Conservation (phyloP, 2,329 filamentous ascomycete genomes). For the Corinectria fuckeliana region DNA sequence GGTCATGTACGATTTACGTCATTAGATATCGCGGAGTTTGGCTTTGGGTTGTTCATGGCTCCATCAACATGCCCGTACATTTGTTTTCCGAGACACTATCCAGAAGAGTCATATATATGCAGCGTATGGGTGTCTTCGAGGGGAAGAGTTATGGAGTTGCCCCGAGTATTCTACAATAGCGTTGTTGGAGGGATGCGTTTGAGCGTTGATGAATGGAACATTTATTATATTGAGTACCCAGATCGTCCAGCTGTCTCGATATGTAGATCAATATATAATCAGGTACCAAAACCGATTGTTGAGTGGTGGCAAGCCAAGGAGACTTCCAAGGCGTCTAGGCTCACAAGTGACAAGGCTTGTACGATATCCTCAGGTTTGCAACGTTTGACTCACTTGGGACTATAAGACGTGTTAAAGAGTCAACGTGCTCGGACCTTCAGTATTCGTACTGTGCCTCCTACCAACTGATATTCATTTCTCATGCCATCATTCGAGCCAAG, state of each 20-base stretch:
- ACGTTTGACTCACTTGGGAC: background rate
- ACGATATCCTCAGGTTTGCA: background rate
- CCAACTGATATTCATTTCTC: background rate
- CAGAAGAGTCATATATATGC: conserved; percentile 21
- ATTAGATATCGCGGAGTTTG: conserved; percentile 42
- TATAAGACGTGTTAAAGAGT: background rate
- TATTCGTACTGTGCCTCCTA: no score
- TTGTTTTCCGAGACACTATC: conserved; percentile 14
- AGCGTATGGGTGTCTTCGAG: conserved; percentile 26
- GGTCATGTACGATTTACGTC: conserved; percentile 42
- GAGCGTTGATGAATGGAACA: no score
- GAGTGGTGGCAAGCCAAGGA: no score
- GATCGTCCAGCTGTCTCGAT: background rate
- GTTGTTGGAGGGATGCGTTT: no score
- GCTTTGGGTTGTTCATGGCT: conserved; percentile 40
- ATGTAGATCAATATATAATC: background rate
- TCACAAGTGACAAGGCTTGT: no score
- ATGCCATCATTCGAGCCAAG: background rate
- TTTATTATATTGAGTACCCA: background rate
- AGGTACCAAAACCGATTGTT: background rate
- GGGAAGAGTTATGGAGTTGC: background rate
- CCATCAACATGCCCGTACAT: conserved; percentile 33
- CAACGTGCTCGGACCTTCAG: no score
- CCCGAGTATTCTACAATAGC: conserved; percentile 1
- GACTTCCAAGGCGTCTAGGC: no score